These are phyloP conservation scores for Cardiosporidium cionae DNA, from an alignment of 169 alveolate species.

Conservation along the genomic window DNA sequence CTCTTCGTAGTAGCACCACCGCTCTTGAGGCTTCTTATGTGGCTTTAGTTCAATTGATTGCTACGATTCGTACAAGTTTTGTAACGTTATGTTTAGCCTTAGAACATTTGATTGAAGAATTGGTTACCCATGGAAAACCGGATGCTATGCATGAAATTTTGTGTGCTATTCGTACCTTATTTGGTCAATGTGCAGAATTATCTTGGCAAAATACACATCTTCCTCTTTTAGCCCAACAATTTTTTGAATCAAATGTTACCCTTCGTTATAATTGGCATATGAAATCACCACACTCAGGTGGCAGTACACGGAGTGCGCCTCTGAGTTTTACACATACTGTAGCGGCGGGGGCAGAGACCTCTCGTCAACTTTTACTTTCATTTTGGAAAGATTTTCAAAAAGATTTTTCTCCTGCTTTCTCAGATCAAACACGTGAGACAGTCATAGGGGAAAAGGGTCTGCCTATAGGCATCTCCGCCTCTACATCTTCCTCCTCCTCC, in stretches of 20 bases:
- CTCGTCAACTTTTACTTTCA: conserved; percentile 26
- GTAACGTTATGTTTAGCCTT: conserved; percentile 7
- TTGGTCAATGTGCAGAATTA: conserved; percentile 41
- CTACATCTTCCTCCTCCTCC: background rate
- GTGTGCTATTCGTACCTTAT: conserved; percentile 47
- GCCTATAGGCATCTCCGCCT: background rate
- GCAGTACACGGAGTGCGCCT: background rate
- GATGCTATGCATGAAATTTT: conserved; percentile 43
- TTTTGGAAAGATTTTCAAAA: conserved; percentile 35
- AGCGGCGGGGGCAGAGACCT: conserved; percentile 20
- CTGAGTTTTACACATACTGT: background rate
- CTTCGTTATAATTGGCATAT: conserved; percentile 21
- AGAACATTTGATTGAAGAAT: conserved; percentile 41
- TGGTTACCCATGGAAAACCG: conserved; percentile 49
- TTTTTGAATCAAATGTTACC: conserved; percentile 30
- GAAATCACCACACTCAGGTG: background rate
- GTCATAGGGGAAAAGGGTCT: background rate
- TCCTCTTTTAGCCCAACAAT: conserved; percentile 37
- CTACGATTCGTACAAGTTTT: background rate
- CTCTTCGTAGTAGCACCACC: background rate
- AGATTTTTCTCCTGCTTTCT: conserved; percentile 23
- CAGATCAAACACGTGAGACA: conserved; percentile 1
- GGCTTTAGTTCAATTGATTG: background rate
- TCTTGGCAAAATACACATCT: conserved; percentile 7
- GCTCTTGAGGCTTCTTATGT: background rate